Conservation (phyloP, 2,329 filamentous ascomycete genomes). For the Aspergillus intermedius region DNA sequence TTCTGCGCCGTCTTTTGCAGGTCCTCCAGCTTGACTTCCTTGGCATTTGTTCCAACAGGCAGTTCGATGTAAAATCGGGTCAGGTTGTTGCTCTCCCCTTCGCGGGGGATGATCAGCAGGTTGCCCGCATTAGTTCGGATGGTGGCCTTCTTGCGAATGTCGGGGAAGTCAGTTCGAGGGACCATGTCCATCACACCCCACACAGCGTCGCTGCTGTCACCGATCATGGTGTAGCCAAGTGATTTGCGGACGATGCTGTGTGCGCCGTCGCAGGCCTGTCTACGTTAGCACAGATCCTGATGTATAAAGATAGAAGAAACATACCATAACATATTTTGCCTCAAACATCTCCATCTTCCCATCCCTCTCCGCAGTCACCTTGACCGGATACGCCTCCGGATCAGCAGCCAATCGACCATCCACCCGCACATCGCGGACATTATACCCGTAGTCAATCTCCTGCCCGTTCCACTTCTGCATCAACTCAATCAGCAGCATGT, state of each 20-base stretch:
- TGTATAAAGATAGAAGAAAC: too few relatives aligned
- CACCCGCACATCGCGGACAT: conserved; percentile 47
- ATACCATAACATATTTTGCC: conserved; percentile 46
- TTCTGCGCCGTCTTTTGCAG: conserved; percentile 48
- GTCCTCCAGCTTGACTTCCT: conserved; percentile 47
- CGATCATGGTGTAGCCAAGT: conserved; percentile 49
- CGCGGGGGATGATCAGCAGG: conserved; percentile 48
- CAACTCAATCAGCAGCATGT: conserved; percentile 47
- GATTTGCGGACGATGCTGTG: conserved; percentile 35
- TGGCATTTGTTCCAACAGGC: conserved; percentile 43
- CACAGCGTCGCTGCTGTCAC: conserved; percentile 51
- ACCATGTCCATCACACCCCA: conserved; percentile 54
- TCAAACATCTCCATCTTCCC: conserved; percentile 36
- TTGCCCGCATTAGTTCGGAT: conserved; percentile 43
- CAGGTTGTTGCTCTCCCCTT: conserved; percentile 50
- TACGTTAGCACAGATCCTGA: background rate
- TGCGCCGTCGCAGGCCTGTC: conserved; percentile 45
- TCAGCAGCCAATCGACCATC: conserved; percentile 37
- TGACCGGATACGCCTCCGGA: conserved; percentile 39
- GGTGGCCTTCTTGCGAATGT: conserved; percentile 46
- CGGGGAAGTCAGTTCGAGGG: conserved; percentile 44
- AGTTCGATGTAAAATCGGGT: conserved; percentile 60
- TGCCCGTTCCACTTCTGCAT: conserved; percentile 41
- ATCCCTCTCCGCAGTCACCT: conserved; percentile 38
- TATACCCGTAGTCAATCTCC: conserved; percentile 51